These are phyloP conservation scores for Cytospora piceae DNA, from an alignment of 2,329 filamentous ascomycete species.

Conservation along the genomic window DNA sequence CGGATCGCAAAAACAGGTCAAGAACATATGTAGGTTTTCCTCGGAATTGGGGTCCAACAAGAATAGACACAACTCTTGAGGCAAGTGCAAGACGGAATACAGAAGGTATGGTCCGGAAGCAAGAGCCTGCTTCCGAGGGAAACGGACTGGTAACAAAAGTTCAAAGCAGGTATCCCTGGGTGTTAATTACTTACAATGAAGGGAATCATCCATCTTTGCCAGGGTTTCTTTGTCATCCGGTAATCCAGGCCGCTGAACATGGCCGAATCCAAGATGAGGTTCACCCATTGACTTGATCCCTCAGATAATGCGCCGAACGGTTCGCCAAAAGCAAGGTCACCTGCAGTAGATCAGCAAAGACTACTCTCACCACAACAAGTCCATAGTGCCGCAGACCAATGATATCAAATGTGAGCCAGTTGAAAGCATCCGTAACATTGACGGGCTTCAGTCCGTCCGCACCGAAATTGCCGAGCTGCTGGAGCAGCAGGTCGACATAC, in stretches of 20 bases:
- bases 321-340: conserved; percentile 33
- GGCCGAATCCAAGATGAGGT: conserved; percentile 17
- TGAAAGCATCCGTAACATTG: conserved; percentile 33
- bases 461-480: conserved; percentile 32
- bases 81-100: too few relatives aligned
- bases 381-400: conserved; percentile 33
- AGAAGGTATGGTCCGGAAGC: too few relatives aligned
- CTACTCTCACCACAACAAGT: not conserved
- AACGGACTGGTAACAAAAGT: too few relatives aligned
- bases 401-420: conserved; percentile 39
- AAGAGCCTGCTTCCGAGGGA: too few relatives aligned
- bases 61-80: too few relatives aligned
- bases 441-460: conserved; percentile 23
- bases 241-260: not conserved
- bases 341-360: conserved; percentile 31
- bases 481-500: conserved; percentile 38
- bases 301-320: conserved; percentile 30
- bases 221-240: not conserved
- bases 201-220: not conserved
- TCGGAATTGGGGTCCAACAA: too few relatives aligned
- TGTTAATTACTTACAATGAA: not conserved
- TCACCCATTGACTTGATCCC: conserved; percentile 22
- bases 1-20: too few relatives aligned
- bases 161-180: not conserved
- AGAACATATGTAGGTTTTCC: too few relatives aligned